Evolutionary conservation across 768 basidiomycete species (phyloP).

Genomic region (Trametes cubensis): DNA sequence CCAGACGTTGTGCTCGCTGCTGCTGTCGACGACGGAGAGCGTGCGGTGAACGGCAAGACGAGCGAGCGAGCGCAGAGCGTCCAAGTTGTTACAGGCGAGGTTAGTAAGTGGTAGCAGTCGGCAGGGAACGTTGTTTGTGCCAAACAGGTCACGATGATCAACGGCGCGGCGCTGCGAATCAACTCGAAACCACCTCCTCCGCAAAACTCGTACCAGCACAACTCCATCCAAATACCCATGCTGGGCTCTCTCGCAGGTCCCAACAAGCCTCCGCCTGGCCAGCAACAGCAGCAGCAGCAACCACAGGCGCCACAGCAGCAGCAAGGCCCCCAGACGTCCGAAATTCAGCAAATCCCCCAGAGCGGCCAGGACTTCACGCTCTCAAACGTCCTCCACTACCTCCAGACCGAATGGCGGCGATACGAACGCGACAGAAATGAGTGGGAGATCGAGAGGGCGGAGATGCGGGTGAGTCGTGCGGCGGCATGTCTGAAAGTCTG

Average conservation of each 20-base stretch:
- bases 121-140: conserved; percentile 24
- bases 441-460: conserved; percentile 99
- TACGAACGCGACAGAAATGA: conserved; percentile 99
- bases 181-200: conserved; percentile 31
- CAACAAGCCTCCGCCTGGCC: conserved; percentile 41
- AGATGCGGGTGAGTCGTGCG: conserved; percentile 83
- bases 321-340: conserved; percentile 54
- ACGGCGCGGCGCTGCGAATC: conserved; percentile 30
- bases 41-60: not conserved
- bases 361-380: conserved; percentile 92
- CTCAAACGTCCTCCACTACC: conserved; percentile 92
- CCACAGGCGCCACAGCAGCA: conserved; percentile 50
- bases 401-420: conserved; percentile 97
- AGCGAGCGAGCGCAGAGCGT: not conserved
- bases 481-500: conserved; percentile 3
- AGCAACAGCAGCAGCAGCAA: conserved; percentile 46
- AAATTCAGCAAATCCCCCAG: conserved; percentile 75
- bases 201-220: conserved; percentile 24
- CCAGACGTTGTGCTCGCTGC: not conserved
- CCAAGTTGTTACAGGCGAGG: too few relatives aligned
- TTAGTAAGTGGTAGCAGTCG: not conserved
- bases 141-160: conserved; percentile 32
- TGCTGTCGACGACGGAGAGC: not conserved
- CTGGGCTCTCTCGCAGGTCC: conserved; percentile 69
- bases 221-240: conserved; percentile 62